Conservation (phyloP, 495 filamentous ascomycete genomes). For the Diplogelasinospora grovesii region DNA sequence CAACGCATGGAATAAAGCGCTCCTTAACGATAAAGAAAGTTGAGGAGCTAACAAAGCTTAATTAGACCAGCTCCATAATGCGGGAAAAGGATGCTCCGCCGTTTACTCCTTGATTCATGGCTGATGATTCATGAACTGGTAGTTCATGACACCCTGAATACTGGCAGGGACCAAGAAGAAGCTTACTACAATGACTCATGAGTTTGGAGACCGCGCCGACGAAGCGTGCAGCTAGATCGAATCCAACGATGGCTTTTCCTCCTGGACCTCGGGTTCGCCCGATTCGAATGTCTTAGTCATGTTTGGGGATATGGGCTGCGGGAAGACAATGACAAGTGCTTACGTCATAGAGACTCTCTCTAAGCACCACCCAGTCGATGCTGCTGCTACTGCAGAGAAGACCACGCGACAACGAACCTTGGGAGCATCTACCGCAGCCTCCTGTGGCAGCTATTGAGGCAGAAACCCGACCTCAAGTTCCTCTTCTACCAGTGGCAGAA, state of each 20-base stretch:
- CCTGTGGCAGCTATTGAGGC: slow-evolving; percentile 5
- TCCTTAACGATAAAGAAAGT: no score
- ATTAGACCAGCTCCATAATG: no score
- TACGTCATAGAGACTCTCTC: slow-evolving; percentile 1
- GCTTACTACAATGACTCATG: no score
- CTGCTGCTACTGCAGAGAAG: slow-evolving; percentile 8
- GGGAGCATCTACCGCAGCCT: slow-evolving; percentile 10
- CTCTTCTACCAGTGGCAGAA: slow-evolving; percentile 1
- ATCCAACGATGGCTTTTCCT: slow-evolving; percentile 1
- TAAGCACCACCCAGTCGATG: not conserved
- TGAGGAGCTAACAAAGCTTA: no score
- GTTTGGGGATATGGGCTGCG: slow-evolving; percentile 10
- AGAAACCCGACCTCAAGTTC: not conserved
- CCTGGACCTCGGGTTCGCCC: not conserved
- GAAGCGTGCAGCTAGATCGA: slow-evolving; percentile 9
- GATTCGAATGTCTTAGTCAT: slow-evolving; percentile 4
- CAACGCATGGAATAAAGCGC: no score
- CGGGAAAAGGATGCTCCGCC: no score
- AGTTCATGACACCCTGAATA: no score
- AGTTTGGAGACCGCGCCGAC: no score
- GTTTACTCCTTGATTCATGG: no score
- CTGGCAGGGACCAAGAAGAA: no score
- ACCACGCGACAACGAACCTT: slow-evolving; percentile 1
- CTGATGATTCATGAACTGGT: no score
- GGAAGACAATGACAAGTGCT: slow-evolving; percentile 10